Percentiles rank a stretch among this genome's conserved stretches.
phyloP scores from a whole-genome alignment of 164 flowering plant species.

The Aristolochia contorta region DNA sequence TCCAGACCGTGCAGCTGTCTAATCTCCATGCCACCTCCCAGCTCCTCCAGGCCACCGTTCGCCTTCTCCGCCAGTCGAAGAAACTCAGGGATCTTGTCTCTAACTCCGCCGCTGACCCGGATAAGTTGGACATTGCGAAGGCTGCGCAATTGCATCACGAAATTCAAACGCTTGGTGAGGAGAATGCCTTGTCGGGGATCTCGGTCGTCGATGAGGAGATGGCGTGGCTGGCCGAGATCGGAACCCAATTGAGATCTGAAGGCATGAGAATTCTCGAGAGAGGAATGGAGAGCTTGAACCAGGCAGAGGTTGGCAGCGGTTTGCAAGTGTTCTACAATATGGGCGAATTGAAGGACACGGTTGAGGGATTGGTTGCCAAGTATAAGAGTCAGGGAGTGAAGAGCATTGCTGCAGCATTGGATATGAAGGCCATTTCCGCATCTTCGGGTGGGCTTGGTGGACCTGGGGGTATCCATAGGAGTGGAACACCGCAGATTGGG shows the following conservation, averaged over 20 bases:
- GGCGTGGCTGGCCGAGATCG: slow-evolving; percentile 50
- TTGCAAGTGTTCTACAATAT: slow-evolving; percentile 91
- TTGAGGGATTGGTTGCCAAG: slow-evolving; percentile 65
- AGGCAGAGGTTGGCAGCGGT: slow-evolving; percentile 92
- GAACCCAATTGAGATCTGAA: slow-evolving; percentile 45
- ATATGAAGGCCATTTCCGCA: slow-evolving; percentile 73
- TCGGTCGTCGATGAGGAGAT: slow-evolving; percentile 57
- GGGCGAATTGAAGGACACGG: slow-evolving; percentile 66
- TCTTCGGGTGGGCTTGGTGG: slow-evolving; percentile 31
- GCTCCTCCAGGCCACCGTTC: slow-evolving; percentile 48
- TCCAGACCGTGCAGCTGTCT: slow-evolving; percentile 55
- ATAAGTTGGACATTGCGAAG: slow-evolving; percentile 65
- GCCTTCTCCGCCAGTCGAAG: slow-evolving; percentile 46
- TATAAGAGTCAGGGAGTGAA: slow-evolving; percentile 63
- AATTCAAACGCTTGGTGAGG: slow-evolving; percentile 44
- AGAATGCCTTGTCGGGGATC: slow-evolving; percentile 57
- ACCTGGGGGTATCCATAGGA: slow-evolving; percentile 84
- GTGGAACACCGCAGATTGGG: slow-evolving; percentile 93
- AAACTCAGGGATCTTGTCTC: slow-evolving; percentile 57
- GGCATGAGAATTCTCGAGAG: slow-evolving; percentile 78
- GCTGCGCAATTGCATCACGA: slow-evolving; percentile 81
- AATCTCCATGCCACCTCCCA: slow-evolving; percentile 54
- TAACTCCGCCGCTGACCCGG: slow-evolving; percentile 23
- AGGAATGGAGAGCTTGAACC: slow-evolving; percentile 87
- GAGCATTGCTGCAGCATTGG: slow-evolving; percentile 63